phyloP scores from a whole-genome alignment of 768 basidiomycete species.

The Clathrus columnatus region DNA sequence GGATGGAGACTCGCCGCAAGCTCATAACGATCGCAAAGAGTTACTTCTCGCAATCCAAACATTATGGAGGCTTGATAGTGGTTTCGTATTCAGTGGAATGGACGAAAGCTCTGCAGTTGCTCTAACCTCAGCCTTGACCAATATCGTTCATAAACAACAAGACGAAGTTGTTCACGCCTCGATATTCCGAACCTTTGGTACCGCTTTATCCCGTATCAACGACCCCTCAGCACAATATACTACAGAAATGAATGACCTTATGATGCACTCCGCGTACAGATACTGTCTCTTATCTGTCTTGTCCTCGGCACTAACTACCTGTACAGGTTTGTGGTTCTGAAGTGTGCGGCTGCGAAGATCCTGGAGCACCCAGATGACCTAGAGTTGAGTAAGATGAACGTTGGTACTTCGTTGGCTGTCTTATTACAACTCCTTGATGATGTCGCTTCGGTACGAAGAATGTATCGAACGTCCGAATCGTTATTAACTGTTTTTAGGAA shows the following conservation, averaged over 20 bases:
- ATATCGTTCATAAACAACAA: slow-evolving; percentile 18
- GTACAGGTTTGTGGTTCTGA: not conserved
- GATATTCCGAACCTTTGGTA: not conserved
- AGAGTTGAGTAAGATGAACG: not conserved
- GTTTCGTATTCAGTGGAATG: slow-evolving; percentile 45
- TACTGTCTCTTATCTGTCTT: not conserved
- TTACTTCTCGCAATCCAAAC: slow-evolving; percentile 61
- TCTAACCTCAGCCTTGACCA: not conserved
- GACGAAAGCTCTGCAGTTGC: slow-evolving; percentile 25
- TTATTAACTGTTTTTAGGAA: not conserved
- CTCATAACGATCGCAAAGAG: slow-evolving; percentile 39
- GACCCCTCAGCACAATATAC: slow-evolving; percentile 8
- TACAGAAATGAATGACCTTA: slow-evolving; percentile 6
- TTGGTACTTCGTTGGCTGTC: not conserved
- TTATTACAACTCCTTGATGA: slow-evolving; percentile 2
- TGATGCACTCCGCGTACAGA: slow-evolving; percentile 4
- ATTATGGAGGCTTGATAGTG: slow-evolving; percentile 51
- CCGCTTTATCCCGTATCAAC: not conserved
- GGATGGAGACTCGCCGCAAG: not conserved
- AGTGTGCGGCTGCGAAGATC: slow-evolving; percentile 33
- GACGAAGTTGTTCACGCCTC: slow-evolving; percentile 12
- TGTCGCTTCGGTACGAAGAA: not conserved
- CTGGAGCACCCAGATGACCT: slow-evolving; percentile 57
- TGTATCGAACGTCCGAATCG: not conserved
- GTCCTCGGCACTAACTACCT: not conserved